Percentiles rank a stretch among this genome's conserved stretches.
phyloP scores from a whole-genome alignment of 805 yeast genomes.

The Barnettozyma wickerhamii region DNA sequence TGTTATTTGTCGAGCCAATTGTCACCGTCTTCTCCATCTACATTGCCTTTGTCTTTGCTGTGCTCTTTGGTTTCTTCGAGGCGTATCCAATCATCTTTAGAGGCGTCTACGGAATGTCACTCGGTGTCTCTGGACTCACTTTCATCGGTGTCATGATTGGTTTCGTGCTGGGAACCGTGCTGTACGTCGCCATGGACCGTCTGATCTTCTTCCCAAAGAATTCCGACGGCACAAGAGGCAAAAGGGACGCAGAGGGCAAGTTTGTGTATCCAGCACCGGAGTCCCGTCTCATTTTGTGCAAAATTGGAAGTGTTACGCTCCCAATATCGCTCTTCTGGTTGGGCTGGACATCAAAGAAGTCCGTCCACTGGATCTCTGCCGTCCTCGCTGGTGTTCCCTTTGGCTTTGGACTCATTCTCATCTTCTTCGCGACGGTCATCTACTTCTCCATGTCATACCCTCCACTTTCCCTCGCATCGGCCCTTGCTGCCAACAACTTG shows the following conservation, averaged over 20 bases:
- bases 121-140: conserved; percentile 64
- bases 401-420: conserved; percentile 68
- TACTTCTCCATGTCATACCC: conserved; percentile 73
- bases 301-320: conserved; percentile 61
- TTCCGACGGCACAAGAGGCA: conserved; percentile 59
- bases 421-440: conserved; percentile 65
- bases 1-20: conserved; percentile 72
- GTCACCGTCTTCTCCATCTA: conserved; percentile 65
- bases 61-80: conserved; percentile 74
- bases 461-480: conserved; percentile 76
- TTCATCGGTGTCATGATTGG: conserved; percentile 74
- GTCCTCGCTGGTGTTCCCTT: conserved; percentile 72
- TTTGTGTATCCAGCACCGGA: conserved; percentile 56
- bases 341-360: conserved; percentile 64
- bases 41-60: conserved; percentile 73
- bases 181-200: conserved; percentile 49
- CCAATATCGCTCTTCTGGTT: conserved; percentile 76
- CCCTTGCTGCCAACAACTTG: conserved; percentile 83
- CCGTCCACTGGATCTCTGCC: conserved; percentile 75
- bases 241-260: conserved; percentile 45
- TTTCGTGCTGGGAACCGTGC: conserved; percentile 47
- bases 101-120: conserved; percentile 54
- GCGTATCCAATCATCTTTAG: conserved; percentile 72
- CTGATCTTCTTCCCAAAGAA: conserved; percentile 48
- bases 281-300: conserved; percentile 51